Evolutionary conservation across 1,284 basidiomycete genomes (phyloP), one percentile per base, ranked within the genome.

Genomic region (Xerocomus amazonicus): DNA sequence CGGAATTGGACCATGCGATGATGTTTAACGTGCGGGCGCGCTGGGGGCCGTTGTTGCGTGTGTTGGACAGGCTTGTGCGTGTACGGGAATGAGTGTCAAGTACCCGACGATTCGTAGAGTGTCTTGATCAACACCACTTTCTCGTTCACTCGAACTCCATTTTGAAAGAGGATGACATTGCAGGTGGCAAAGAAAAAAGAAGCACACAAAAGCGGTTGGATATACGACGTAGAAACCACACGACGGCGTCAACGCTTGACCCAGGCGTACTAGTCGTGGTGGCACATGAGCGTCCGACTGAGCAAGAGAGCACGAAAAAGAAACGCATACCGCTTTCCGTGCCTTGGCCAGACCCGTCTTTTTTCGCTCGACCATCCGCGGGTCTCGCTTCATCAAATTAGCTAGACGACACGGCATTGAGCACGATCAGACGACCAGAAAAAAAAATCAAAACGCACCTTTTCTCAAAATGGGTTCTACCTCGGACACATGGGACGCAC

Each of bases 331-430:
- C 70, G 78, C 79, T 74, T 96, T 95, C 69, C 95, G 84, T 54
- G 96, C 92, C 76, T 97, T 97, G 55, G 87, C 83, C 59, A 84
- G 70, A 54, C 90, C 90, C 8, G 96, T 93, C 79, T 98, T 97
- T 75, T 99, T 99, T 59, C 96, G 81, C 75, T 99, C 96, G 29
- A 97, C 94, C 87, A 95, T 92, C 70, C 96, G 88, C 41, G 93
- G 91, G 74, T 99, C 96, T 64, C 96, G 85, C 69, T 84, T 84
- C 53, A 94, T 72, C 34, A 96, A 74, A 73, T 92, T 89, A 56
- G 92, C 95, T 94, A 68, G 32, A 56, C 48, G 53, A 48, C 2
- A 58, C 44, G 36, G 38, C 39, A 32, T 54, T 47, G 8, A 59
- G 45, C 31, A 41, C 2, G 0, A 9, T 14, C 13, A 13, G 39